Evolutionary conservation across 495 filamentous ascomycete species (phyloP), one percentile per base, ranked within the genome.

Genomic region (Recurvomyces mirabilis): DNA sequence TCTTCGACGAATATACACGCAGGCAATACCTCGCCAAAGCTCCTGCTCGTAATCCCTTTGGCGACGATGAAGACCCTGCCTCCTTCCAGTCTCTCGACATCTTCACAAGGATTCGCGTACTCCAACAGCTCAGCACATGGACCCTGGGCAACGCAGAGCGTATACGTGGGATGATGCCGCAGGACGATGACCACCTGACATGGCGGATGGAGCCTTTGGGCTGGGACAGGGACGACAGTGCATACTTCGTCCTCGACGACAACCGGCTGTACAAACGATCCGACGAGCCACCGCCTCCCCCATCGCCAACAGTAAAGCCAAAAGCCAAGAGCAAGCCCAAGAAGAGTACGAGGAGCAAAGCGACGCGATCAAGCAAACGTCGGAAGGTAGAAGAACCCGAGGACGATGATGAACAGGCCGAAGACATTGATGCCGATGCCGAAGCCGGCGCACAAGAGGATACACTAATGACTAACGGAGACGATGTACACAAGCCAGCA

Each of bases 1-100:
- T 89, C 35, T 96, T 96, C 52, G 87, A 96, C 59, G 87, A 96
- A 59, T 93, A 95, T 49, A 84, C 89, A 35, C 78, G 86, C 51
- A 78, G 86, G 40, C 89, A 95, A 63, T 98, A 86, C 64, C 65
- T 83, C 52, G 78, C 78, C 21, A 93, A 87, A 66, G 82, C 84
- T 3, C 81, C 86, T 21, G 51, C 74, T 11, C 69, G 75, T 20
- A 95, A 96, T 54, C 89, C 89, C 1, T 96, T 94, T 55, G 88
- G 89, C 9, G 70, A 74, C 15, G 83, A 80, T 4, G 86, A 93
- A 56, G 61, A 64, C 7, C 78, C 87, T 0, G 67, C 68, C 1
- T 80, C 72, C 41, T 94, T 95, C 57, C 62, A 70, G 32, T 75
- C 88, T 19, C 84, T 98, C 41, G 85, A 95, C 63, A 65, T 85